phyloP scores from a whole-genome alignment of 2,329 filamentous ascomycete species.

The Penicillium sp. region DNA sequence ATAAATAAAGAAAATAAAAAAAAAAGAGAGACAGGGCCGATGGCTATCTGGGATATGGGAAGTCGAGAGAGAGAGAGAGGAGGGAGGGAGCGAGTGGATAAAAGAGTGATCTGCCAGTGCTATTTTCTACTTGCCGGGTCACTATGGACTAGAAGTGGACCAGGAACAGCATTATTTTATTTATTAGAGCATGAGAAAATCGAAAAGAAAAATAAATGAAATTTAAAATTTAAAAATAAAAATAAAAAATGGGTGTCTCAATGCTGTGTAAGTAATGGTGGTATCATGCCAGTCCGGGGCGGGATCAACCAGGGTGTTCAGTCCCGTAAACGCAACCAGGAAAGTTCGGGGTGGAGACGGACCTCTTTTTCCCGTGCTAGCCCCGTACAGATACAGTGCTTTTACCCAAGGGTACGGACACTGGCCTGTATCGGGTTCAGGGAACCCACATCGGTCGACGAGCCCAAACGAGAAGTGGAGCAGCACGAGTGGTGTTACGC shows the following conservation, averaged over 20 bases:
- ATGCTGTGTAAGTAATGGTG: constrained; percentile 9
- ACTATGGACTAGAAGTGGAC: constrained; percentile 27
- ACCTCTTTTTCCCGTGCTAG: background rate
- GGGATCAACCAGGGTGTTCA: constrained; percentile 11
- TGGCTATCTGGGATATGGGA: constrained; percentile 15
- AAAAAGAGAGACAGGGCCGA: constrained; percentile 35
- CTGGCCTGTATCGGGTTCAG: constrained; percentile 7
- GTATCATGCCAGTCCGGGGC: constrained; percentile 16
- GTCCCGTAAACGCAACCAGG: background rate
- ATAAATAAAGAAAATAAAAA: constrained; percentile 24
- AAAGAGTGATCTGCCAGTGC: constrained; percentile 39
- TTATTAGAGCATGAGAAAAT: background rate
- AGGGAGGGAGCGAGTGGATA: constrained; percentile 33
- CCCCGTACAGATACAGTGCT: background rate
- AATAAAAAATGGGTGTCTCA: constrained; percentile 6
- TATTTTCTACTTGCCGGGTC: constrained; percentile 31
- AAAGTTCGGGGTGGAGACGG: background rate
- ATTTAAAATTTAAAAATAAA: constrained; percentile 1
- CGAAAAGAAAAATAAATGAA: background rate
- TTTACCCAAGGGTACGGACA: constrained; percentile 6
- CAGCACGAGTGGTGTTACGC: constrained; percentile 11
- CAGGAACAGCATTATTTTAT: constrained; percentile 25
- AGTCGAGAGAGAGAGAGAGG: constrained; percentile 19
- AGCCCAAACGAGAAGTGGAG: constrained; percentile 15
- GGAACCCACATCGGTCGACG: constrained; percentile 9